phyloP scores from a whole-genome alignment of 352 stramenopile genomes.

The Phytophthora sp. region DNA sequence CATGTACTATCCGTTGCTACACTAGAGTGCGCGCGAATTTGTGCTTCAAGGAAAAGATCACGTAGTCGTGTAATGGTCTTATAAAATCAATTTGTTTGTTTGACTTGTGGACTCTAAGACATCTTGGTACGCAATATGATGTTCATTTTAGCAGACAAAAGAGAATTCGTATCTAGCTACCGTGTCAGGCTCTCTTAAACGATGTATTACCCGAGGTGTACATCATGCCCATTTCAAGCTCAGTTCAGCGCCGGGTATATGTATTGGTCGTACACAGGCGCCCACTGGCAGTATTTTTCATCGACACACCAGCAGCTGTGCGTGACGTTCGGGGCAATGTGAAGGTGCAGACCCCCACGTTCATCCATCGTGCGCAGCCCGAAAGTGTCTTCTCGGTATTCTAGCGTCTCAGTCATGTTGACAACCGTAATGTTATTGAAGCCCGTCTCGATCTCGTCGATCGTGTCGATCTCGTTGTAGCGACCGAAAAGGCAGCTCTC shows the following conservation, averaged over 20 bases:
- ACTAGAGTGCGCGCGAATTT: constrained; percentile 24
- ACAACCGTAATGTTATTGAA: constrained; percentile 16
- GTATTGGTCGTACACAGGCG: constrained; percentile 24
- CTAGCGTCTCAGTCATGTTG: constrained; percentile 16
- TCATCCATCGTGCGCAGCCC: constrained; percentile 16
- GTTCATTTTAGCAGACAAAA: no score
- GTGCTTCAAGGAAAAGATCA: background rate
- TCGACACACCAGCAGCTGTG: constrained; percentile 19
- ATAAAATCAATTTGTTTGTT: no score
- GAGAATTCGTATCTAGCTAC: no score
- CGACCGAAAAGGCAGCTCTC: constrained; percentile 2
- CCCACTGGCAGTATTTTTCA: constrained; percentile 24
- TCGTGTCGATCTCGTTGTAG: background rate
- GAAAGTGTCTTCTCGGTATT: constrained; percentile 15
- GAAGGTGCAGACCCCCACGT: constrained; percentile 11
- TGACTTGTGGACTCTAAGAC: no score
- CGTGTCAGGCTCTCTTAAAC: no score
- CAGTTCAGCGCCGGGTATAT: constrained; percentile 14
- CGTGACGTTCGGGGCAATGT: constrained; percentile 15
- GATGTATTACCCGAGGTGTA: no score
- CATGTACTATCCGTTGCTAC: constrained; percentile 54
- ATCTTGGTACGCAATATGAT: no score
- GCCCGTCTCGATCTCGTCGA: constrained; percentile 15
- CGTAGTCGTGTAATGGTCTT: no score
- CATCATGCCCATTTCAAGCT: background rate